Conservation (phyloP, 2,329 filamentous ascomycete species). For the Colletotrichum sp. region DNA sequence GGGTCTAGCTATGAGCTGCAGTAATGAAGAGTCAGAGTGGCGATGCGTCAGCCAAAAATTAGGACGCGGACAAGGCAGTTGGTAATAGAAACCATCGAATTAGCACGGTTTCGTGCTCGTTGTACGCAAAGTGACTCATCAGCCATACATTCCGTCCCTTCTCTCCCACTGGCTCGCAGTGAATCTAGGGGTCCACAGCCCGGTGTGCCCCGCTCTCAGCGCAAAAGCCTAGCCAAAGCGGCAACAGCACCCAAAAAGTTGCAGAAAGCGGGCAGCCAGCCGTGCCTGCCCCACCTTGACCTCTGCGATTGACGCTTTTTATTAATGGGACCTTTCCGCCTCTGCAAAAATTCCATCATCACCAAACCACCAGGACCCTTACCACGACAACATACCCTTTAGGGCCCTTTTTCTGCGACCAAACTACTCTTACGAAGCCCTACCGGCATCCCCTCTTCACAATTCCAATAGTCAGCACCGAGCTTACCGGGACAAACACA, state of each 20-base stretch:
- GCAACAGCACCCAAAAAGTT: background rate
- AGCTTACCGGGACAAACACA: slow-evolving; percentile 12
- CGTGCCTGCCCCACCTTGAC: slow-evolving; percentile 3
- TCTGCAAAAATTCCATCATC: slow-evolving; percentile 21
- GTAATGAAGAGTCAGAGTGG: slow-evolving; percentile 12
- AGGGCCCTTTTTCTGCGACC: background rate
- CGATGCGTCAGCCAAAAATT: background rate
- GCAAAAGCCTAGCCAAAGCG: background rate
- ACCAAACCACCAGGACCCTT: slow-evolving; percentile 3
- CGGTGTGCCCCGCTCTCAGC: slow-evolving; percentile 9
- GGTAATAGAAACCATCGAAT: background rate
- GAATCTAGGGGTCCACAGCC: slow-evolving; percentile 9
- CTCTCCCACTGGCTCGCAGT: background rate
- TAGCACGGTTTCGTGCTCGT: background rate
- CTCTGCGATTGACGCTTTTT: slow-evolving; percentile 16
- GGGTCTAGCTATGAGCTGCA: background rate
- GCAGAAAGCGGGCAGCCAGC: background rate
- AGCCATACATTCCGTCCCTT: background rate
- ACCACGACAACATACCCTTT: background rate
- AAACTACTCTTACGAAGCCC: background rate
- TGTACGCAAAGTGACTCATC: slow-evolving; percentile 16
- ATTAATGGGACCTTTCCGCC: slow-evolving; percentile 19
- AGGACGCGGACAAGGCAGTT: background rate
- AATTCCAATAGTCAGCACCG: background rate
- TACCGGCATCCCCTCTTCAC: background rate